phyloP scores from a whole-genome alignment of 768 basidiomycete genomes.

The Sarcomyxa edulis region DNA sequence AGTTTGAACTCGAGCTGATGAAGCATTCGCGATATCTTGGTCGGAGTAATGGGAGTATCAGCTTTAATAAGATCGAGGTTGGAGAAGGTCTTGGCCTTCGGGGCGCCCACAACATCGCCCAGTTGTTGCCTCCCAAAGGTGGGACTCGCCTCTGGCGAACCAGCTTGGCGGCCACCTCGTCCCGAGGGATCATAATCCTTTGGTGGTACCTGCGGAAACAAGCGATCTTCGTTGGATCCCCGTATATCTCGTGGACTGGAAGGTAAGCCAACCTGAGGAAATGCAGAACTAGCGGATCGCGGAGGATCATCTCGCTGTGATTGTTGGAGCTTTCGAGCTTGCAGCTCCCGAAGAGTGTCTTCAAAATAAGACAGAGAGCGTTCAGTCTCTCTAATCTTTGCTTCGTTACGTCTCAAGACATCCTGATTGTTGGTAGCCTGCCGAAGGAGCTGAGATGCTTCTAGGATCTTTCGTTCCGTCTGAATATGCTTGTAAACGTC shows the following conservation, averaged over 20 bases:
- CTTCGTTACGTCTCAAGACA: conserved; percentile 75
- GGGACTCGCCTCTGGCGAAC: conserved; percentile 34
- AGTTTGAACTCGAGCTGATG: conserved; percentile 99
- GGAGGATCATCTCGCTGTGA: conserved; percentile 50
- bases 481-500: conserved; percentile 87
- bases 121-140: no score
- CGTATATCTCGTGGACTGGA: conserved; percentile 4
- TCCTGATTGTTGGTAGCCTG: conserved; percentile 84
- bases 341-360: conserved; percentile 77
- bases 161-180: conserved; percentile 29
- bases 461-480: conserved; percentile 89
- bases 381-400: conserved; percentile 83
- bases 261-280: conserved; percentile 33
- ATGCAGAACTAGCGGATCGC: conserved; percentile 41
- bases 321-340: conserved; percentile 66
- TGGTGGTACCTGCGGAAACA: conserved; percentile 40
- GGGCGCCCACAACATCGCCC: conserved; percentile 19
- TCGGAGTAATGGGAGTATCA: conserved; percentile 92
- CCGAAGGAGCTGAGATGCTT: conserved; percentile 73
- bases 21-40: conserved; percentile 96
- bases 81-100: conserved; percentile 64
- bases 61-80: conserved; percentile 95
- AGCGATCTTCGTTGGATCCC: conserved; percentile 17
- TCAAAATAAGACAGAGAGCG: conserved; percentile 84
- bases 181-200: conserved; percentile 38